Conservation (phyloP, 495 filamentous ascomycete genomes). For the Xylaria bambusicola region DNA sequence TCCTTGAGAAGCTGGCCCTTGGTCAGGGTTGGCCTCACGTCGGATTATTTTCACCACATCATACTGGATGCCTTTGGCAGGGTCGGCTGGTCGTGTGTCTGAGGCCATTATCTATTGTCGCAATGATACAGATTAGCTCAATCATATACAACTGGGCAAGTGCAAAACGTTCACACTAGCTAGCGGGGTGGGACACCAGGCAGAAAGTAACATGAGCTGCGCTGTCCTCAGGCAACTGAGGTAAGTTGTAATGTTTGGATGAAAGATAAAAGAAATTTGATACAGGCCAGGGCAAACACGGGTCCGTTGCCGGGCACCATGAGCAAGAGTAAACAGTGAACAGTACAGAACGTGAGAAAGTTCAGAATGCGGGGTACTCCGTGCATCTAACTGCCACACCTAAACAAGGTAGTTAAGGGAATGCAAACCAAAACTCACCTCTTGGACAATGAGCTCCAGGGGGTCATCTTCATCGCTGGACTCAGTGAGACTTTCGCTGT, state of each 20-base stretch:
- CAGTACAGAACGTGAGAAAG: not conserved
- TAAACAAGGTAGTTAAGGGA: not conserved
- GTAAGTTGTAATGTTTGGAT: not conserved
- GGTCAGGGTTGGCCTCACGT: slow-evolving; percentile 55
- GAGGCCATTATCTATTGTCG: slow-evolving; percentile 42
- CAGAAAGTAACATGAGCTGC: too few relatives aligned
- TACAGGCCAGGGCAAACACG: too few relatives aligned
- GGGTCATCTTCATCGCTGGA: slow-evolving; percentile 19
- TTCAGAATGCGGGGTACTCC: not conserved
- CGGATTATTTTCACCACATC: slow-evolving; percentile 68
- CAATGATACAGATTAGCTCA: slow-evolving; percentile 48
- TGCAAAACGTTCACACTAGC: not conserved
- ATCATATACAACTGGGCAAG: slow-evolving; percentile 46
- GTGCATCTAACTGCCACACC: not conserved
- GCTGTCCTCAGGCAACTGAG: not conserved
- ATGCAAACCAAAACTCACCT: slow-evolving; percentile 10
- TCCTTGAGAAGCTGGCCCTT: not conserved
- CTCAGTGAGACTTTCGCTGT: slow-evolving; percentile 9
- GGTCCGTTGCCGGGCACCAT: not conserved
- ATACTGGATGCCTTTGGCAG: slow-evolving; percentile 58
- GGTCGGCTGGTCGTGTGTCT: slow-evolving; percentile 35
- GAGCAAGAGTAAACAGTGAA: not conserved
- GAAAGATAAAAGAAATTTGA: not conserved
- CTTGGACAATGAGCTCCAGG: slow-evolving; percentile 1
- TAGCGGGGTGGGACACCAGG: not conserved